Evolutionary conservation across 257 asterid genomes (phyloP).

Genomic region (Lavandula angustifolia): DNA sequence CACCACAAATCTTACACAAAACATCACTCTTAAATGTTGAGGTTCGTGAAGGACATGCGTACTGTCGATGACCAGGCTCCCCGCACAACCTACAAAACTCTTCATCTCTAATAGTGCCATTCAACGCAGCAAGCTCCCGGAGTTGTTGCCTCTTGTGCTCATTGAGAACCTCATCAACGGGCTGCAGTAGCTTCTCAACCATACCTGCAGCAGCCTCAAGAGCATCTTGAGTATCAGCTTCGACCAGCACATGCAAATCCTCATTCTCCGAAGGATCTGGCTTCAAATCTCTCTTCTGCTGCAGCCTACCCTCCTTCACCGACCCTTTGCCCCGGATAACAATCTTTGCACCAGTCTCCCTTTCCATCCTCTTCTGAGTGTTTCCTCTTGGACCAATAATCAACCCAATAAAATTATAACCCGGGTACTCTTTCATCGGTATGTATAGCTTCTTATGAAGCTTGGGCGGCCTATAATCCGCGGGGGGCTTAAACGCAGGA

Average conservation of each 20-base stretch:
- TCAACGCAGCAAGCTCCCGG: slow-evolving; percentile 92
- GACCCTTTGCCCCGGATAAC: slow-evolving; percentile 97
- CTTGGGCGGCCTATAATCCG: slow-evolving; percentile 97
- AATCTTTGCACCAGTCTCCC: slow-evolving; percentile 95
- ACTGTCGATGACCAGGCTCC: slow-evolving; percentile 93
- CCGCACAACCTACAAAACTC: slow-evolving; percentile 93
- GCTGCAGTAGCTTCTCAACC: slow-evolving; percentile 97
- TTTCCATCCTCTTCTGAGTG: slow-evolving; percentile 96
- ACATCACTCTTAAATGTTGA: slow-evolving; percentile 93
- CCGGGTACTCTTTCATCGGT: slow-evolving; percentile 94
- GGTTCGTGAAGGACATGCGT: slow-evolving; percentile 84
- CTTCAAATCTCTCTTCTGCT: slow-evolving; percentile 84
- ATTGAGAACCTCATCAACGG: slow-evolving; percentile 94
- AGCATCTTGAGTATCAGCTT: slow-evolving; percentile 91
- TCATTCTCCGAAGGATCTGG: slow-evolving; percentile 88
- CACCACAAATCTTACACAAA: slow-evolving; percentile 90
- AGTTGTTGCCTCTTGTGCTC: slow-evolving; percentile 98
- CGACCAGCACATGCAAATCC: slow-evolving; percentile 92
- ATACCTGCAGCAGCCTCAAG: slow-evolving; percentile 94
- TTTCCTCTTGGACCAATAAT: slow-evolving; percentile 95
- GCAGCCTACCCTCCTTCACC: slow-evolving; percentile 88
- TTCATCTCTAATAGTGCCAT: slow-evolving; percentile 96
- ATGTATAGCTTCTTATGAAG: slow-evolving; percentile 88
- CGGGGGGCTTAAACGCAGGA: slow-evolving; percentile 94
- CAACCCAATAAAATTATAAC: slow-evolving; percentile 88